A percentile compares a stretch with the other conserved stretches of the same genome.
Evolutionary conservation across 805 yeast species (phyloP).

Genomic region (Maudiozyma serrabonitensis): DNA sequence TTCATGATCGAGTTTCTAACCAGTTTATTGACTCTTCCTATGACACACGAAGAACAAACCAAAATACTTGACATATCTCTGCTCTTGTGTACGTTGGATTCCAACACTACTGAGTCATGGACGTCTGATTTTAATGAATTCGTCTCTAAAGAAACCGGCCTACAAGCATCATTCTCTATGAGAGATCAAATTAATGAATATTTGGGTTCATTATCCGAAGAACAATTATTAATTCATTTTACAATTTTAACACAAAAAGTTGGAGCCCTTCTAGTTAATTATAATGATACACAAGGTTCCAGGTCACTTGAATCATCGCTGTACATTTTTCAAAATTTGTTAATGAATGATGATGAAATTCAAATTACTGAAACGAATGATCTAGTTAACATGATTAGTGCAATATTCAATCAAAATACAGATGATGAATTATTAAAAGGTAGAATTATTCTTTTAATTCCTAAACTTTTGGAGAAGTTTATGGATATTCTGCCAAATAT

Average conservation of each 20-base stretch:
- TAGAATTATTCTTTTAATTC: slow-evolving; percentile 43
- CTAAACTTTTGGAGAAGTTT: slow-evolving; percentile 49
- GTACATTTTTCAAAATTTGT: slow-evolving; percentile 15
- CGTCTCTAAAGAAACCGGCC: slow-evolving; percentile 66
- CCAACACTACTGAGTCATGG: slow-evolving; percentile 39
- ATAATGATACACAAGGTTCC: background rate
- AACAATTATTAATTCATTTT: background rate
- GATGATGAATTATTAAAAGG: slow-evolving; percentile 35
- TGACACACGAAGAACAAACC: slow-evolving; percentile 6
- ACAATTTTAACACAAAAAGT: slow-evolving; percentile 4
- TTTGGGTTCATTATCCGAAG: slow-evolving; percentile 38
- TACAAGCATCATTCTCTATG: slow-evolving; percentile 43
- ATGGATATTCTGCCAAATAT: slow-evolving; percentile 28
- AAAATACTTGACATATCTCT: slow-evolving; percentile 27
- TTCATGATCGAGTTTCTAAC: slow-evolving; percentile 17
- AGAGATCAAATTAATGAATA: slow-evolving; percentile 57
- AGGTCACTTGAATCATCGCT: slow-evolving; percentile 16
- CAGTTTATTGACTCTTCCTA: slow-evolving; percentile 6
- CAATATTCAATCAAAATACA: slow-evolving; percentile 9
- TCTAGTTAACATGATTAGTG: background rate
- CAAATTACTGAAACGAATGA: background rate
- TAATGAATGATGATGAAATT: slow-evolving; percentile 14
- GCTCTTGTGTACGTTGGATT: slow-evolving; percentile 34
- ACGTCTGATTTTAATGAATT: slow-evolving; percentile 54
- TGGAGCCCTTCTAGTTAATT: background rate